These are phyloP conservation scores for Sordariomycetes sp. DNA, from an alignment of 2,329 filamentous ascomycete genomes.

Conservation along the genomic window DNA sequence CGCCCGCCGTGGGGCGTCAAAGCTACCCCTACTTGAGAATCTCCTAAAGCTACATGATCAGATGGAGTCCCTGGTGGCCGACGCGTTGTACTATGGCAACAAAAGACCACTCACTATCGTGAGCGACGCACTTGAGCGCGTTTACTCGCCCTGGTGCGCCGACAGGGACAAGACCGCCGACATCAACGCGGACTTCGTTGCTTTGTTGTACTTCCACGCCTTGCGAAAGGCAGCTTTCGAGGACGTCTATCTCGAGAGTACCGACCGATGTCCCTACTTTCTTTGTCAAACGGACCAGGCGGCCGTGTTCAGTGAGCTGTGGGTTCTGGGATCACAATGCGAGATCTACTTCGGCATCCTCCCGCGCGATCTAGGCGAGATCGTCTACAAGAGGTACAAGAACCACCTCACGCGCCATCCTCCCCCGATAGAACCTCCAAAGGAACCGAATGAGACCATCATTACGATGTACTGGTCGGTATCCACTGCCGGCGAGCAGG, in stretches of 20 bases:
- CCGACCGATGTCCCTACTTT: slow-evolving; percentile 50
- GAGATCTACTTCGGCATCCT: slow-evolving; percentile 50
- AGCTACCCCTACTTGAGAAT: slow-evolving; percentile 11
- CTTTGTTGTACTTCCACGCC: slow-evolving; percentile 46
- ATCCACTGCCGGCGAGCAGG: slow-evolving; percentile 12
- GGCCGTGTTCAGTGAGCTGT: slow-evolving; percentile 52
- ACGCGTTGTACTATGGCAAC: slow-evolving; percentile 18
- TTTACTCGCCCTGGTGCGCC: slow-evolving; percentile 10
- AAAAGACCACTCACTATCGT: slow-evolving; percentile 21
- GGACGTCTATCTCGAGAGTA: slow-evolving; percentile 52
- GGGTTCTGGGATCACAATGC: slow-evolving; percentile 52
- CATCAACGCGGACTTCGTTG: slow-evolving; percentile 40
- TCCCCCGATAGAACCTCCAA: slow-evolving; percentile 13
- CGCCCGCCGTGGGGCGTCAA: slow-evolving; percentile 13
- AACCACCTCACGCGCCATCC: slow-evolving; percentile 15
- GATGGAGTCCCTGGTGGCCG: slow-evolving; percentile 14
- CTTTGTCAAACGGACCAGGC: slow-evolving; percentile 52
- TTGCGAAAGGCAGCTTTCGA: slow-evolving; percentile 45
- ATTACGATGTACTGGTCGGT: slow-evolving; percentile 20
- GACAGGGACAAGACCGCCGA: slow-evolving; percentile 21
- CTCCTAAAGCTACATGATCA: slow-evolving; percentile 13
- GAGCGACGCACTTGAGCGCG: slow-evolving; percentile 19
- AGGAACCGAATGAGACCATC: slow-evolving; percentile 12
- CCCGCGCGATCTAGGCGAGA: slow-evolving; percentile 34
- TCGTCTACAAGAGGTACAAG: slow-evolving; percentile 21